phyloP scores from a whole-genome alignment of 2,329 filamentous ascomycete genomes.

The Claviceps africana region DNA sequence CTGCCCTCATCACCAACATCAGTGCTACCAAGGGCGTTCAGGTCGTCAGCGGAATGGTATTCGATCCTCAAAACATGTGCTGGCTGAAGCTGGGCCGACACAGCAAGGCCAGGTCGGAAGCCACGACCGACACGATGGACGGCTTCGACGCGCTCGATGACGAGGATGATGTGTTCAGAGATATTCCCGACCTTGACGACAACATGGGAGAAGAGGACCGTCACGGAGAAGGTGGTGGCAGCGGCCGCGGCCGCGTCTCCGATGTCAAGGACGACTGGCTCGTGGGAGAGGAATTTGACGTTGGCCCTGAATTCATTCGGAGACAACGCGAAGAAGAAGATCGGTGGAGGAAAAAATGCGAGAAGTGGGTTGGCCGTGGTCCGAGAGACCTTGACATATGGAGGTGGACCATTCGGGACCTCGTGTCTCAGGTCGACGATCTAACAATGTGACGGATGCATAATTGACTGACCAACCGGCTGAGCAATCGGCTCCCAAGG shows the following conservation, averaged over 20 bases:
- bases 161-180: slow-evolving; percentile 87
- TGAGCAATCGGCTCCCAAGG: background rate
- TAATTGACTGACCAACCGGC: background rate
- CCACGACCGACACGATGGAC: slow-evolving; percentile 42
- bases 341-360: slow-evolving; percentile 77
- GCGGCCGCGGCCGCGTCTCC: slow-evolving; percentile 33
- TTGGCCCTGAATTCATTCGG: slow-evolving; percentile 84
- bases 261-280: slow-evolving; percentile 65
- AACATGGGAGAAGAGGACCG: slow-evolving; percentile 33
- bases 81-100: slow-evolving; percentile 68
- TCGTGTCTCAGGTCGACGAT: slow-evolving; percentile 32
- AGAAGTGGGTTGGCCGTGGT: slow-evolving; percentile 61
- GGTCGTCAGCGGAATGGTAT: slow-evolving; percentile 95
- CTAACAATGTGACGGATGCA: slow-evolving; percentile 6
- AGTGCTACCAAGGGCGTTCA: slow-evolving; percentile 74
- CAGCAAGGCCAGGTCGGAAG: slow-evolving; percentile 31
- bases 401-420: slow-evolving; percentile 64
- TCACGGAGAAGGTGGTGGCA: slow-evolving; percentile 21
- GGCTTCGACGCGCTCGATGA: slow-evolving; percentile 53
- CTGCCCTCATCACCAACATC: slow-evolving; percentile 85
- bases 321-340: slow-evolving; percentile 85
- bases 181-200: slow-evolving; percentile 85
- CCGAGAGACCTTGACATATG: slow-evolving; percentile 45
- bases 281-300: slow-evolving; percentile 92
- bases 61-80: slow-evolving; percentile 93